Evolutionary conservation across 2,329 filamentous ascomycete species (phyloP).

Genomic region (Monosporascus sp.): DNA sequence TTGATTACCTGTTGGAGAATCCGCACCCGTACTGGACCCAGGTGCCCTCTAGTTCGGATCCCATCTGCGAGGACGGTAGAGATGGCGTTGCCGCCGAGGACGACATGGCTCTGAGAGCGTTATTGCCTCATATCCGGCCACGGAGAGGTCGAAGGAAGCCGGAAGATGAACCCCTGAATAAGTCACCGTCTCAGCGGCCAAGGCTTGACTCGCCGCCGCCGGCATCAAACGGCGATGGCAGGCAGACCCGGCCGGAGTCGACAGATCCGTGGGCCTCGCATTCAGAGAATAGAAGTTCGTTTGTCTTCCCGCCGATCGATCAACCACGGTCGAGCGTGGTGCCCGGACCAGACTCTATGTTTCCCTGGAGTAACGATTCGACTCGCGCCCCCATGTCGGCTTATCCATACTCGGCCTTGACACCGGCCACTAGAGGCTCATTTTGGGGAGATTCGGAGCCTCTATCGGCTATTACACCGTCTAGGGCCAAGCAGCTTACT

Average conservation of each 20-base stretch:
- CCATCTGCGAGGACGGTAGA: constrained; percentile 59
- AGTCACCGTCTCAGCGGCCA: constrained; percentile 53
- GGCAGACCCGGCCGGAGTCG: constrained; percentile 46
- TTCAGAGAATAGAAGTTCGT: constrained; percentile 34
- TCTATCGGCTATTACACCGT: constrained; percentile 68
- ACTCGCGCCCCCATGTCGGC: constrained; percentile 59
- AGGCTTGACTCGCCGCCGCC: constrained; percentile 46
- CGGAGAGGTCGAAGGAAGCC: constrained; percentile 59
- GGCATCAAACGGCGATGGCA: constrained; percentile 25
- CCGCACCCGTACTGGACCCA: constrained; percentile 75
- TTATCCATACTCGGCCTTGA: constrained; percentile 75
- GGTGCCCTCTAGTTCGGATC: constrained; percentile 61
- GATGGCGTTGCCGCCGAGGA: constrained; percentile 84
- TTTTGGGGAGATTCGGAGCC: constrained; percentile 63
- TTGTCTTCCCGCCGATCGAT: constrained; percentile 33
- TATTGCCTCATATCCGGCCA: constrained; percentile 71
- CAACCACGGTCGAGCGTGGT: constrained; percentile 32
- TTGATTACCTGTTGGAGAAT: constrained; percentile 79
- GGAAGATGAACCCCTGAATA: constrained; percentile 52
- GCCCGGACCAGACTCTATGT: constrained; percentile 26
- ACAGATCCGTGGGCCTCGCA: constrained; percentile 47
- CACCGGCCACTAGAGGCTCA: constrained; percentile 51
- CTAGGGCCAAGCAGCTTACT: constrained; percentile 45
- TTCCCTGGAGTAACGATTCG: constrained; percentile 47
- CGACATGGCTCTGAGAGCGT: constrained; percentile 78